phyloP scores from a whole-genome alignment of 139 green algal genomes.

The Chlorokybus atmophyticus region DNA sequence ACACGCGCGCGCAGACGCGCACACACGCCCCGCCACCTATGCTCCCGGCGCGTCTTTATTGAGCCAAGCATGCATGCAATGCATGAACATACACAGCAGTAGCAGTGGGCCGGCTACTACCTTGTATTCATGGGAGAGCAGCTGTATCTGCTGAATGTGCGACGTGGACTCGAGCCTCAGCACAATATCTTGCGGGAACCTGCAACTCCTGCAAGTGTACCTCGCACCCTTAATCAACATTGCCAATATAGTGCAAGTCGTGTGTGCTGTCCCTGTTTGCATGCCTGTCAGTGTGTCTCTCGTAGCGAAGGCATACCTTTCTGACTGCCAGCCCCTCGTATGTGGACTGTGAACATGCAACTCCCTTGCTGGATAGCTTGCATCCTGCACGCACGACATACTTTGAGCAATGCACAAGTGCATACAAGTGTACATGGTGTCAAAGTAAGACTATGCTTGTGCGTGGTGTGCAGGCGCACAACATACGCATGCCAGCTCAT shows the following conservation, averaged over 20 bases:
- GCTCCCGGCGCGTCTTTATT: too few relatives aligned
- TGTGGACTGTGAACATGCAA: slow-evolving; percentile 3
- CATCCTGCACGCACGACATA: not conserved
- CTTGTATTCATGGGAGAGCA: slow-evolving; percentile 87
- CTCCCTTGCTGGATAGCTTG: slow-evolving; percentile 1
- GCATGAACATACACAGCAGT: too few relatives aligned
- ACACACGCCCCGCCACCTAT: too few relatives aligned
- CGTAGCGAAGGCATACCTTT: not conserved
- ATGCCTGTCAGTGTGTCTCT: not conserved
- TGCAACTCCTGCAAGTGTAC: slow-evolving; percentile 22
- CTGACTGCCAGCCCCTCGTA: not conserved
- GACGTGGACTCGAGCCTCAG: slow-evolving; percentile 48
- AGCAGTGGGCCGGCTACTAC: not conserved
- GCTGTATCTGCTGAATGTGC: slow-evolving; percentile 71
- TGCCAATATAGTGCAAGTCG: not conserved
- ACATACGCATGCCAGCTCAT: too few relatives aligned
- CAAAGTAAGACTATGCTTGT: too few relatives aligned
- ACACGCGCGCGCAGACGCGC: too few relatives aligned
- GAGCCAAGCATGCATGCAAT: too few relatives aligned
- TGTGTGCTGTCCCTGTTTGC: not conserved
- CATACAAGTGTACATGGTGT: too few relatives aligned
- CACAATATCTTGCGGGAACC: slow-evolving; percentile 69
- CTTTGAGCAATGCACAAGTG: too few relatives aligned
- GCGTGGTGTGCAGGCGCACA: too few relatives aligned
- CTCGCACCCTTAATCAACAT: not conserved